Conservation (phyloP, 202 grass and related monocot genomes). For the Cymbopogon flexuosus region DNA sequence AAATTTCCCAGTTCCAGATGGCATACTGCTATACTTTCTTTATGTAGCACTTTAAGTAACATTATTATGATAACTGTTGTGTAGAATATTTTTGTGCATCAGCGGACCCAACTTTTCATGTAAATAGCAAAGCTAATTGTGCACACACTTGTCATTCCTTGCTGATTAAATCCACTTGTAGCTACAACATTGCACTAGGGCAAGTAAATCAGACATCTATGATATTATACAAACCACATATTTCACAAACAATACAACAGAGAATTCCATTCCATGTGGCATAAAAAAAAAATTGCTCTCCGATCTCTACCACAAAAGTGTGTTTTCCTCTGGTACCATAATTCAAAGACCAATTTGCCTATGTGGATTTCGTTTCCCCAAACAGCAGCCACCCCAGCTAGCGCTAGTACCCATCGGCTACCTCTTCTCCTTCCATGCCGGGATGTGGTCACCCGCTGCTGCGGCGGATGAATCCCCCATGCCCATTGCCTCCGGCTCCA, state of each 20-base stretch:
- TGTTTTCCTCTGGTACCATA: too few relatives aligned
- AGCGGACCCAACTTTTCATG: not conserved
- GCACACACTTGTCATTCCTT: not conserved
- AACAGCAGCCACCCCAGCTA: conserved; percentile 28
- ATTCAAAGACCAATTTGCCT: not conserved
- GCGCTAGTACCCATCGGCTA: conserved; percentile 49
- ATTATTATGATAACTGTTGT: not conserved
- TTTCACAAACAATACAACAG: not conserved
- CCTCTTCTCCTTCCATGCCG: conserved; percentile 36
- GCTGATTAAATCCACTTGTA: not conserved
- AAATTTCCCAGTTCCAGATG: not conserved
- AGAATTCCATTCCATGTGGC: not conserved
- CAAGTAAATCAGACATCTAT: not conserved
- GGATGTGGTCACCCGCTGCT: not conserved
- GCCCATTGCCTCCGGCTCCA: not conserved
- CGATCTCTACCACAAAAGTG: not conserved
- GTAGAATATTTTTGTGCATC: not conserved
- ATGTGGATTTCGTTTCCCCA: not conserved
- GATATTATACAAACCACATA: not conserved
- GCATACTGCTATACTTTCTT: not conserved
- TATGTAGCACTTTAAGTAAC: not conserved
- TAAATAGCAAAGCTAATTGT: not conserved
- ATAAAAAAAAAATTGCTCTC: not conserved
- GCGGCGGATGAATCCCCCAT: not conserved
- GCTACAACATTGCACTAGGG: not conserved